A percentile compares a stretch with the other conserved stretches of the same genome.
Evolutionary conservation across 2,329 filamentous ascomycete species (phyloP).

Genomic region (Aureobasidium sp.): DNA sequence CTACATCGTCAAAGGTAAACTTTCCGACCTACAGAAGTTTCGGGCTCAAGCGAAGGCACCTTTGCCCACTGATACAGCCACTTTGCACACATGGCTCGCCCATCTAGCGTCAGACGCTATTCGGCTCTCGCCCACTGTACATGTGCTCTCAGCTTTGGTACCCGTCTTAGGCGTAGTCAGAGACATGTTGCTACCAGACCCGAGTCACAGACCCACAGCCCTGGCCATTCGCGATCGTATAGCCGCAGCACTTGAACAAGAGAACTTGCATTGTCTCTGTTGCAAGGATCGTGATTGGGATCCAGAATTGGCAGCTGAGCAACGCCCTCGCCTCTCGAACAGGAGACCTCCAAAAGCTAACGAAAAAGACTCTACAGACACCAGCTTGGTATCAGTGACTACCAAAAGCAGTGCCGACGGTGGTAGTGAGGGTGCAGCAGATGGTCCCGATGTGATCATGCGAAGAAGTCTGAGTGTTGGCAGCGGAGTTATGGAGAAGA

Average conservation of each 20-base stretch:
- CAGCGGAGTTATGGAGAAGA: neutral
- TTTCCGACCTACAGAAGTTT: slow-evolving; percentile 59
- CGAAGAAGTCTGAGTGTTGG: neutral
- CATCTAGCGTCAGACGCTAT: slow-evolving; percentile 9
- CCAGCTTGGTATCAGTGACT: neutral
- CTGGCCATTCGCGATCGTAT: slow-evolving; percentile 32
- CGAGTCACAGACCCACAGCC: slow-evolving; percentile 35
- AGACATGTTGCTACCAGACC: slow-evolving; percentile 38
- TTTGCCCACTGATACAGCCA: slow-evolving; percentile 16
- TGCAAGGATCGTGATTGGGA: slow-evolving; percentile 3
- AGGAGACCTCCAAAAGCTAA: neutral
- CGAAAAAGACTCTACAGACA: neutral
- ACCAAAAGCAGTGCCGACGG: neutral
- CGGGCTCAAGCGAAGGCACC: slow-evolving; percentile 50
- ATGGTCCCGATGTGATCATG: neutral
- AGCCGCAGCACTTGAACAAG: neutral
- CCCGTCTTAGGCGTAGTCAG: slow-evolving; percentile 31
- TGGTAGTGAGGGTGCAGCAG: neutral
- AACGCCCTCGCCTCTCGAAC: neutral
- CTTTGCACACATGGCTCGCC: slow-evolving; percentile 8
- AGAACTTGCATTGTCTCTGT: neutral
- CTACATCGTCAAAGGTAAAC: slow-evolving; percentile 61
- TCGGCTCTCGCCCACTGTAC: slow-evolving; percentile 26
- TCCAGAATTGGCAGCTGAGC: neutral
- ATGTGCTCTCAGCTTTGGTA: slow-evolving; percentile 25